These are phyloP conservation scores for Suillus discolor DNA, from an alignment of 768 basidiomycete species.

Conservation along the genomic window DNA sequence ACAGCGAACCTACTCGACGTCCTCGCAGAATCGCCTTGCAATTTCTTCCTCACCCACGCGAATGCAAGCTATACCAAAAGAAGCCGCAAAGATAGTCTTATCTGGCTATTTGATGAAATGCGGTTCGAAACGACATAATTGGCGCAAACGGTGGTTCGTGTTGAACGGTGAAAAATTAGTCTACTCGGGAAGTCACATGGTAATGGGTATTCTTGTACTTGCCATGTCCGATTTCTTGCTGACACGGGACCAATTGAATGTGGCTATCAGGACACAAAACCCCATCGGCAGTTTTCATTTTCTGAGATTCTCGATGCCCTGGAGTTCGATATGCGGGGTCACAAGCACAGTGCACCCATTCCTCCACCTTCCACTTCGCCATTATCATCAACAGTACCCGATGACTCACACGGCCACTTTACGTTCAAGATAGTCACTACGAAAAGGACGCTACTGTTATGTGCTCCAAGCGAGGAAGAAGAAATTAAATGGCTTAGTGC, in stretches of 20 bases:
- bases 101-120: slow-evolving; percentile 97
- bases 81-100: slow-evolving; percentile 78
- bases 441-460: slow-evolving; percentile 84
- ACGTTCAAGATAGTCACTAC: slow-evolving; percentile 98
- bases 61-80: slow-evolving; percentile 40
- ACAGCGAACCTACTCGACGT: slow-evolving; percentile 43
- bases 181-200: slow-evolving; percentile 96
- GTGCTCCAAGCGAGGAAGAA: slow-evolving; percentile 95
- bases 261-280: slow-evolving; percentile 76
- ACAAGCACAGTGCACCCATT: slow-evolving; percentile 42
- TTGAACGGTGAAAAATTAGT: slow-evolving; percentile 86
- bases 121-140: slow-evolving; percentile 88
- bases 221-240: slow-evolving; percentile 15
- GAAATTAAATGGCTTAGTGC: slow-evolving; percentile 99
- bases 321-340: slow-evolving; percentile 72
- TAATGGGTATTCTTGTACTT: slow-evolving; percentile 40
- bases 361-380: slow-evolving; percentile 35
- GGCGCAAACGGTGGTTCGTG: slow-evolving; percentile 98
- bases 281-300: slow-evolving; percentile 85
- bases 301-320: slow-evolving; percentile 88
- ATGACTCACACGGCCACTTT: slow-evolving; percentile 48
- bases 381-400: slow-evolving; percentile 37
- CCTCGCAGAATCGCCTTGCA: slow-evolving; percentile 46
- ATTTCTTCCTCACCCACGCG: slow-evolving; percentile 49
- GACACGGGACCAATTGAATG: slow-evolving; percentile 11